Conservation (phyloP, 1,139 yeast species). For the Casaregolazyma lundiana region DNA sequence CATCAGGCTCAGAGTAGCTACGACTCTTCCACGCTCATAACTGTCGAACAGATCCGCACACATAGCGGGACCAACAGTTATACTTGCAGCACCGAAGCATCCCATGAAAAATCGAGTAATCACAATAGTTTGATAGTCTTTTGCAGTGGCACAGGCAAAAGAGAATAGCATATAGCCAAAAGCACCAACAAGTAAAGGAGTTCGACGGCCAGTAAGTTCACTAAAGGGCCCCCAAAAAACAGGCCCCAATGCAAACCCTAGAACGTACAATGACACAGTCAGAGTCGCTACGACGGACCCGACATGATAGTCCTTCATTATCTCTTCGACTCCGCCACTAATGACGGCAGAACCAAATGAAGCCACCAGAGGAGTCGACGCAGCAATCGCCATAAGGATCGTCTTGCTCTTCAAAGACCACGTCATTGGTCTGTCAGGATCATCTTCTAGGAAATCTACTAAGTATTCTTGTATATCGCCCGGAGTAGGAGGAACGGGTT, state of each 20-base stretch:
- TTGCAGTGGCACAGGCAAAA: conserved; percentile 69
- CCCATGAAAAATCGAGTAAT: conserved; percentile 75
- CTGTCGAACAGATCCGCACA: conserved; percentile 72
- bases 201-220: conserved; percentile 67
- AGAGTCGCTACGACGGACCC: conserved; percentile 36
- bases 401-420: conserved; percentile 41
- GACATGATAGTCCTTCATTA: conserved; percentile 31
- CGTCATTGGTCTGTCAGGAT: conserved; percentile 49
- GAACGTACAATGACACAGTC: conserved; percentile 66
- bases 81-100: conserved; percentile 70
- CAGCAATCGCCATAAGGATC: conserved; percentile 31
- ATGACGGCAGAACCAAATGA: conserved; percentile 45
- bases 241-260: conserved; percentile 84
- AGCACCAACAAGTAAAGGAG: conserved; percentile 49
- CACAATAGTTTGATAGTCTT: conserved; percentile 67
- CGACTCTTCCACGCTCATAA: conserved; percentile 62
- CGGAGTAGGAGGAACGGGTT: too few relatives aligned
- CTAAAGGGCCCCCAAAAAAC: conserved; percentile 76
- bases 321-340: conserved; percentile 33
- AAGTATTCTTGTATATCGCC: too few relatives aligned
- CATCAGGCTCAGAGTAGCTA: conserved; percentile 58
- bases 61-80: conserved; percentile 79
- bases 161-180: conserved; percentile 56
- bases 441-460: too few relatives aligned
- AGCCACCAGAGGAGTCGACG: conserved; percentile 36